Evolutionary conservation across 2,329 filamentous ascomycete genomes (phyloP), one percentile per base, ranked within the genome.

Genomic region (Albifimbria verrucaria): DNA sequence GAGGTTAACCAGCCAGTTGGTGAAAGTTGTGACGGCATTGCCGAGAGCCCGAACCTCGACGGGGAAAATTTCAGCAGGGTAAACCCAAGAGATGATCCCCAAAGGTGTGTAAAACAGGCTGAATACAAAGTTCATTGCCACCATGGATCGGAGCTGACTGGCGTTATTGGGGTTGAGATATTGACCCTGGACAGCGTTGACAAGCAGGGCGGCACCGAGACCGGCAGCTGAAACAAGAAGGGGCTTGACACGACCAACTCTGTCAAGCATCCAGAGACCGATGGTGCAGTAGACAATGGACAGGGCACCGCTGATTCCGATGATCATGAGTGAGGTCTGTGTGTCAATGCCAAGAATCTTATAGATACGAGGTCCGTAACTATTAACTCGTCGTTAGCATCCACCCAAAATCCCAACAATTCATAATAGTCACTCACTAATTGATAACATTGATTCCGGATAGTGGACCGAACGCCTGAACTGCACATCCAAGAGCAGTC

Each of bases 281-380:
- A 77, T 58, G 1, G 72, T 76, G 55, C 76, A 76, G 69, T 74
- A 79, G 21, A 77, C 62, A 25, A 75, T 75, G 0, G 76, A 74
- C 7, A 81, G 67, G 1, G 76, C 75, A 22, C 77, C 77, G 58
- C 72, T 77, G 56, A 80, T 73, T 3, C 77, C 78, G 55, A 78
- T 74, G 47, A 80, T 77, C 67, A 80, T 72, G 4, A 80, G 69
- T 0, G 76, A 75, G 1, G 69, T 74, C 7, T 70, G 70, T 1
- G 68, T 74, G 2, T 65, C 32, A 42, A 80, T 72, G 7, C 75
- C 74, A 1, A 79, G 67, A 4, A 72, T 67, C 12, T 64, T 61
- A 57, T 78, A 78, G 32, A 79, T 72, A 1, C 70, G 65, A 32
- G 63, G 63, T 3, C 62, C 62, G 24, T 64, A 65, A 42, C 47